Percentiles rank a stretch among this genome's conserved stretches.
Conservation (phyloP, 202 grass and related monocot genomes). For the Elaeis oleifera region DNA sequence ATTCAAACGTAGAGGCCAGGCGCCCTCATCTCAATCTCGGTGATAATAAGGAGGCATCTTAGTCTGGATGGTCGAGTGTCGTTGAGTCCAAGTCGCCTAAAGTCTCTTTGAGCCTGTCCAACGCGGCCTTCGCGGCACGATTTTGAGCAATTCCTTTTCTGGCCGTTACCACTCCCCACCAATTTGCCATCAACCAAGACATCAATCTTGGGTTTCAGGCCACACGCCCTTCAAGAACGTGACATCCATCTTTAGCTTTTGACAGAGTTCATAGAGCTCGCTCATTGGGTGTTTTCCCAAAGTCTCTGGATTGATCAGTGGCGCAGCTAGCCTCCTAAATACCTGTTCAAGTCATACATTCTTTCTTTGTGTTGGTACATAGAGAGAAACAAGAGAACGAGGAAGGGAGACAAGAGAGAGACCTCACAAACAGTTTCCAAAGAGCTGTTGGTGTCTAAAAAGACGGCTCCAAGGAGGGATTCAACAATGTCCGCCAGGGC, state of each 20-base stretch:
- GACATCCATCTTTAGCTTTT: constrained; percentile 28
- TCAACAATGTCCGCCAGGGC: constrained; percentile 53
- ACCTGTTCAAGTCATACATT: constrained; percentile 25
- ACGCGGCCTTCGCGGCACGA: constrained; percentile 45
- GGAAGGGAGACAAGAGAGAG: not conserved
- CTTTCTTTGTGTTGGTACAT: too few relatives aligned
- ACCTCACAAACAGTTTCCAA: constrained; percentile 58
- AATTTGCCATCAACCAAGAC: constrained; percentile 45
- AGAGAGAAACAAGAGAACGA: not conserved
- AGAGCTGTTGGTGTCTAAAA: constrained; percentile 35
- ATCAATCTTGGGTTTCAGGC: constrained; percentile 32
- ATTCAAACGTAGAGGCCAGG: too few relatives aligned
- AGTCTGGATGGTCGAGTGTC: too few relatives aligned
- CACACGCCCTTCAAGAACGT: constrained; percentile 41
- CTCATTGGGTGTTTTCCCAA: constrained; percentile 51
- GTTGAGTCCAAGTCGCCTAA: not conserved
- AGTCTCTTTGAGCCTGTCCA: constrained; percentile 43
- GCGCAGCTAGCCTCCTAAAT: constrained; percentile 48
- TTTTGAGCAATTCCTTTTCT: constrained; percentile 66
- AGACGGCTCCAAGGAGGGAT: constrained; percentile 59
- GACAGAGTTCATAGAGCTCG: constrained; percentile 59
- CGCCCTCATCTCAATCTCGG: too few relatives aligned
- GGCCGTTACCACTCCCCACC: constrained; percentile 31
- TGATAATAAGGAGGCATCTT: too few relatives aligned
- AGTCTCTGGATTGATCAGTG: constrained; percentile 46